Evolutionary conservation across 805 yeast species (phyloP), one percentile per base, ranked within the genome.

Genomic region (Saturnispora ahearnii): DNA sequence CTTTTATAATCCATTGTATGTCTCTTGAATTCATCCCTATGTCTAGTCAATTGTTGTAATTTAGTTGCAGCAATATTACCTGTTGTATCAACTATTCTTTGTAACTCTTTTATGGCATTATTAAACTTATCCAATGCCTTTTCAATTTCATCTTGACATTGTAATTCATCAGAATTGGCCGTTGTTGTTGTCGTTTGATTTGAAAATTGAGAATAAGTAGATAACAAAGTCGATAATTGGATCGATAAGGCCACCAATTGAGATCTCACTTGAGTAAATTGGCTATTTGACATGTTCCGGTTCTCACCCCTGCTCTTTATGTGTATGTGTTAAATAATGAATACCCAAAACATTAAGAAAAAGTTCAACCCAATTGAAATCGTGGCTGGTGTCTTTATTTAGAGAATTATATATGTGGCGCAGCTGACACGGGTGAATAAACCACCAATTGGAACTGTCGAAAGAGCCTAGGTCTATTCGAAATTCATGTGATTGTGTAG

Each of bases 31-130:
- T 78, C 74, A 64, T 88, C 96, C 57, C 77, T 79, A 63, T 88
- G 96, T 53, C 97, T 79, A 51, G 83, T 79, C 44, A 89, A 67
- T 63, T 90, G 98, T 59, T 85, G 91, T 41, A 81, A 65, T 63
- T 85, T 85, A 0, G 93, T 78, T 0, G 93, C 77, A 5, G 90
- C 75, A 7, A 84, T 74, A 5, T 53, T 55, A 5, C 30, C 22
- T 12, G 29, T 26, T 3, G 62, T 67, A 44, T 85, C 87, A 18
- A 79, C 68, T 10, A 80, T 71, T 32, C 82, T 69, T 45, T 73
- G 69, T 55, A 85, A 62, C 32, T 73, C 69, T 32, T 68, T 72
- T 7, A 87, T 64, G 3, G 76, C 41, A 7, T 53, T 82, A 33
- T 79, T 81, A 47, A 90, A 65, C 52, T 71, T 71, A 21, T 72